Evolutionary conservation across 208 protist species (phyloP).

Genomic region (Naegleria lovaniensis): DNA sequence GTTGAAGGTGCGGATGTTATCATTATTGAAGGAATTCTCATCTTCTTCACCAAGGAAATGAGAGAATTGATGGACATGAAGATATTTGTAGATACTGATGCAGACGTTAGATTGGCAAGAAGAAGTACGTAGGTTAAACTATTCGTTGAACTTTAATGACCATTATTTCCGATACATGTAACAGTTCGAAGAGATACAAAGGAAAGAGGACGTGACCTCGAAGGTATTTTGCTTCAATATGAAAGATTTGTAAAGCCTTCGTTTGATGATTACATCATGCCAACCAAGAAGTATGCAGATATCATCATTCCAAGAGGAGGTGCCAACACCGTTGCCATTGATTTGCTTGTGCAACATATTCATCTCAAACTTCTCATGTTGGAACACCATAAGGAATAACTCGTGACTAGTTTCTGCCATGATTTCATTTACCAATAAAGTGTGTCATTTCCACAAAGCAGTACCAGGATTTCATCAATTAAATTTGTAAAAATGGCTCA

Average conservation of each 20-base stretch:
- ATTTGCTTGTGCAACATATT: slow-evolving; percentile 65
- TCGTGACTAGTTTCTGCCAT: too few relatives aligned
- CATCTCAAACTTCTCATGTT: slow-evolving; percentile 10
- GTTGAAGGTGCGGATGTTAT: slow-evolving; percentile 66
- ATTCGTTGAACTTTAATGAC: not conserved
- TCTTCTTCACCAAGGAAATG: slow-evolving; percentile 58
- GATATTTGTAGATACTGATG: slow-evolving; percentile 77
- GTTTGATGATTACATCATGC: slow-evolving; percentile 66
- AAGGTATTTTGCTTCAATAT: slow-evolving; percentile 71
- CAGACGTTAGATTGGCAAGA: slow-evolving; percentile 68
- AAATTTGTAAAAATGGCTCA: not conserved
- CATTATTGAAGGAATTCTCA: slow-evolving; percentile 79
- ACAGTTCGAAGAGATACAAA: slow-evolving; percentile 61
- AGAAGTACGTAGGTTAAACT: slow-evolving; percentile 45
- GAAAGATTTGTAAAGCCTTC: slow-evolving; percentile 73
- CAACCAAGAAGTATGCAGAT: slow-evolving; percentile 64
- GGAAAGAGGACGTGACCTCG: slow-evolving; percentile 65
- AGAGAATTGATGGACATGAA: slow-evolving; percentile 64
- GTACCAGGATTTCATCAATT: too few relatives aligned
- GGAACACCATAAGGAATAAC: not conserved
- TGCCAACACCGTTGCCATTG: slow-evolving; percentile 68
- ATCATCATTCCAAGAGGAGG: slow-evolving; percentile 73
- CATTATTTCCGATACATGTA: not conserved
- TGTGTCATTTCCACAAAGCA: too few relatives aligned
- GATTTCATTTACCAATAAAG: too few relatives aligned